These are phyloP conservation scores for Dipteronia sinensis DNA, from an alignment of 345 rosid species.

Conservation along the genomic window DNA sequence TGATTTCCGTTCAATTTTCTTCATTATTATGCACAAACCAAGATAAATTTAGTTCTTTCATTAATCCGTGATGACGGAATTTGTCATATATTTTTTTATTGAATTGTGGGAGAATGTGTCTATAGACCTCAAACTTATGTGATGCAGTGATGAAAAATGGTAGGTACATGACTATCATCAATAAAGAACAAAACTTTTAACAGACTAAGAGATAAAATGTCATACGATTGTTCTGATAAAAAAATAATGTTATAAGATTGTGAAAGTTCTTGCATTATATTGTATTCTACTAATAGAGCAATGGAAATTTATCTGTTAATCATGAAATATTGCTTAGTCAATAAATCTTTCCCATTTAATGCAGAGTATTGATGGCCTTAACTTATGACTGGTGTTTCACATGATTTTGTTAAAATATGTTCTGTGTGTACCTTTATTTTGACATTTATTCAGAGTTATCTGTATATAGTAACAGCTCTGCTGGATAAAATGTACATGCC, in stretches of 20 bases:
- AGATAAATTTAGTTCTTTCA: background rate
- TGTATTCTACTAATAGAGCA: background rate
- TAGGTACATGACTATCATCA: background rate
- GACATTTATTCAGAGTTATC: background rate
- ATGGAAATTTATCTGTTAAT: background rate
- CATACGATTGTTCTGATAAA: background rate
- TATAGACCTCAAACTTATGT: background rate
- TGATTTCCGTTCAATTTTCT: background rate
- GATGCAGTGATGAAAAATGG: background rate
- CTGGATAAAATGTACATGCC: constrained; percentile 6
- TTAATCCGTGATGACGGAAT: background rate
- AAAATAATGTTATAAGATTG: background rate
- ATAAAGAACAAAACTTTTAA: background rate
- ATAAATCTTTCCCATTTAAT: background rate
- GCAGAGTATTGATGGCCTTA: background rate
- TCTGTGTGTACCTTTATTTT: background rate
- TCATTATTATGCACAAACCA: background rate
- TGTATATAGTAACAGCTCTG: background rate
- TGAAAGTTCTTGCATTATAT: background rate
- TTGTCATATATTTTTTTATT: background rate
- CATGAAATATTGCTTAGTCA: background rate
- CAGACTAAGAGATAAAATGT: background rate
- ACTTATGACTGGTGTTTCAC: background rate
- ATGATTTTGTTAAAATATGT: background rate
- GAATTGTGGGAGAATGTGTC: background rate